phyloP scores from a whole-genome alignment of 257 asterid species.

The Solanum corneliomulleri region DNA sequence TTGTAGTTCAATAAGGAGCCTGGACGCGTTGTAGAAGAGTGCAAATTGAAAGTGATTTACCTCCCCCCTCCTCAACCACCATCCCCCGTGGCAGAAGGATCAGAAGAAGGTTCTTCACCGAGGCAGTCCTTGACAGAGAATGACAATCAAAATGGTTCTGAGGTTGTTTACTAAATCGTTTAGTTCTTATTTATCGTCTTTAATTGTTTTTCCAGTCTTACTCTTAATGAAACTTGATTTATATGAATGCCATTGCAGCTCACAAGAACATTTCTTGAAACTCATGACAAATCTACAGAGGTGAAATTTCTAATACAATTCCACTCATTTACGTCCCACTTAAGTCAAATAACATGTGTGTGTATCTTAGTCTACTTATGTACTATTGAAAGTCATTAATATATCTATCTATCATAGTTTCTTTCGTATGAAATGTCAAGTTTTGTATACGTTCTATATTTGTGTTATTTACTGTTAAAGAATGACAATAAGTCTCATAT shows the following conservation, averaged over 20 bases:
- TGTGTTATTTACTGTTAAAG: background rate
- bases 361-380: background rate
- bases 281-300: constrained; percentile 44
- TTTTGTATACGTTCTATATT: background rate
- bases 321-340: background rate
- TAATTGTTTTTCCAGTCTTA: background rate
- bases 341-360: background rate
- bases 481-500: too few relatives aligned
- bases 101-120: constrained; percentile 10
- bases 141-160: constrained; percentile 21
- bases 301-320: constrained; percentile 12
- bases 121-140: constrained; percentile 9
- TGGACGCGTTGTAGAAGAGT: constrained; percentile 20
- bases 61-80: constrained; percentile 7
- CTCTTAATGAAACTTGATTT: background rate
- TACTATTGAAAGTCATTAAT: background rate
- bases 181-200: background rate
- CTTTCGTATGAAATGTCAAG: background rate
- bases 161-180: constrained; percentile 17
- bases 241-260: constrained; percentile 10
- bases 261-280: constrained; percentile 30
- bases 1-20: constrained; percentile 36
- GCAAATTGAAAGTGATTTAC: constrained; percentile 27
- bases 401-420: background rate
- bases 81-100: constrained; percentile 6